Evolutionary conservation across 1,284 basidiomycete genomes (phyloP).

Genomic region (Marasmius oreades): DNA sequence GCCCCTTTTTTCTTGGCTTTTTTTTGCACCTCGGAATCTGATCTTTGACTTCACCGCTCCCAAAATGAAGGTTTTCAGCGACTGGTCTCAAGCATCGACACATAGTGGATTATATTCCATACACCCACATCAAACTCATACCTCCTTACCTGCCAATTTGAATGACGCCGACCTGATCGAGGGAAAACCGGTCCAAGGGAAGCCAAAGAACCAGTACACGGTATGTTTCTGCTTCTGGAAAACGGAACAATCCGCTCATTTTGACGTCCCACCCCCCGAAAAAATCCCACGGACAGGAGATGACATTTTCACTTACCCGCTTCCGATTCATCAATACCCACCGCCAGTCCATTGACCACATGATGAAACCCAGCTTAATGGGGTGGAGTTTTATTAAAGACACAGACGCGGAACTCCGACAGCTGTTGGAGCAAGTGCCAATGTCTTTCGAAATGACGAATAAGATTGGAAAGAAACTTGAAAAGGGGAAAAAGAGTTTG

Average conservation of each 20-base stretch:
- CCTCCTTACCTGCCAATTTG: neutral
- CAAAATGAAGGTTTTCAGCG: neutral
- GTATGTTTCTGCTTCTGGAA: neutral
- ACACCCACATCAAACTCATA: neutral
- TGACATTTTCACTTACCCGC: neutral
- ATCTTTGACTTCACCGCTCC: too few relatives aligned
- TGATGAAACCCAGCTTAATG: neutral
- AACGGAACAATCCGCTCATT: neutral
- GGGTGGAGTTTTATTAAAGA: neutral
- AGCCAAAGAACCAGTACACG: neutral
- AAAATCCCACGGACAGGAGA: neutral
- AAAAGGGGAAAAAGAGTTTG: neutral
- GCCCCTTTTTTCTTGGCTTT: too few relatives aligned
- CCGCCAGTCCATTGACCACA: neutral
- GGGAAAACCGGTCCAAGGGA: neutral
- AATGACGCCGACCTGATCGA: neutral
- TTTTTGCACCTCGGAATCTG: too few relatives aligned
- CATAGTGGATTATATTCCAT: neutral
- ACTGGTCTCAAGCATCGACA: neutral
- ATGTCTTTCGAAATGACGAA: neutral
- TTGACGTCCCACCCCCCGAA: too few relatives aligned
- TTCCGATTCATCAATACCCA: neutral
- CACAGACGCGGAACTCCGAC: neutral
- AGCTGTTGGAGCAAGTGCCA: neutral
- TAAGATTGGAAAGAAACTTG: neutral